Base-by-base conservation (phyloP, 2,329 filamentous ascomycete genomes). In the Thelonectria rubi region DNA sequence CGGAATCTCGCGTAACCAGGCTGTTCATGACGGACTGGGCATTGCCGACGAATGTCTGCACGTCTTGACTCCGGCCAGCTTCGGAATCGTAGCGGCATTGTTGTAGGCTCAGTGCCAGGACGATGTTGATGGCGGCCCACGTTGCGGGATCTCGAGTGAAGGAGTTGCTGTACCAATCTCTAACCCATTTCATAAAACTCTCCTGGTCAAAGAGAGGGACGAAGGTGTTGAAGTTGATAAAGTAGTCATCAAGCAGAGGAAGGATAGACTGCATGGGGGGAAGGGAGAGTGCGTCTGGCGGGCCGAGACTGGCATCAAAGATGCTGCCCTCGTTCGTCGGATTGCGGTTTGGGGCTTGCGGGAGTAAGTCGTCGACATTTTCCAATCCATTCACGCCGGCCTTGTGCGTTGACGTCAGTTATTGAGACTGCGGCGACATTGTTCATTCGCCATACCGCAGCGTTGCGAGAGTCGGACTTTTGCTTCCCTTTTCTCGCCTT, bases 71-170 rank as follows among this genome's bases (percentile, higher is more conserved):
- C 5, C 17, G n/a, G 6, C 14, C n/a, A 20, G n/a, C 3, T 12
- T 43, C 40, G 6, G 40, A 43, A 43, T 43, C 18, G n/a, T 43
- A 43, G n/a, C 40, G 10, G 17, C 40, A 43, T 26, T 45, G 48
- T 32, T 52, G 51, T 1, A 64, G 15, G 5, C 57, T 48, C 11
- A 65, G n/a, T 15, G 64, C 64, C 3, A 65, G 26, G 15, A 65
- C 55, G 2, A 65, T 43, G 17, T 55, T 52, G 9, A 65, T 48
- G n/a, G 43, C 39, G 1, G 50, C 49, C 58, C 43, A 46, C 0
- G 48, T 37, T 21, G 20, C 26, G 18, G 21, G 9, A 5, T 49
- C 39, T 5, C 37, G 37, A 6, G 11, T 3, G 6, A n/a, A n/a
- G 2, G 62, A 59, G n/a, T 17, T 8, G 12, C n/a, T 12, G 24